phyloP scores from a whole-genome alignment of 2,329 filamentous ascomycete genomes.

The Claviceps spartinae region DNA sequence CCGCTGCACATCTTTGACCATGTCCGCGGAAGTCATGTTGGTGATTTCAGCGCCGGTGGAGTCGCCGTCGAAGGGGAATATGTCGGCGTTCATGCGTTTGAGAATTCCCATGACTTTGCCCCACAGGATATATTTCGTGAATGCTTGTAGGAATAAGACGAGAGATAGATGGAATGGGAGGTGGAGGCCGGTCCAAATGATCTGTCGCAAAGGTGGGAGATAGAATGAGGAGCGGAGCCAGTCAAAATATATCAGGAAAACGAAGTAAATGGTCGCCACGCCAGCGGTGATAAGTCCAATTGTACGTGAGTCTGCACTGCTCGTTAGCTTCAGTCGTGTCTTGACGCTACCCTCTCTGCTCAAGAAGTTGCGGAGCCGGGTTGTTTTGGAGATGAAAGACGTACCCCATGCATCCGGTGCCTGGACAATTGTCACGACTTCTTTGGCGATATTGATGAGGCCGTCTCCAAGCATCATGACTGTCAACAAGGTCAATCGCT shows the following conservation, averaged over 20 bases:
- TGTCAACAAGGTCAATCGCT: constrained; percentile 49
- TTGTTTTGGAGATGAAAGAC: not conserved
- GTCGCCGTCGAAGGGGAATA: constrained; percentile 4
- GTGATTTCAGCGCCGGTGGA: not conserved
- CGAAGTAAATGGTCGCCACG: constrained; percentile 28
- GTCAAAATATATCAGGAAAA: constrained; percentile 39
- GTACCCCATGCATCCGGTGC: not conserved
- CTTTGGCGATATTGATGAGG: not conserved
- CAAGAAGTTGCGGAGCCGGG: not conserved
- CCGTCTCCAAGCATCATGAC: constrained; percentile 55
- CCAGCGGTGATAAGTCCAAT: constrained; percentile 28
- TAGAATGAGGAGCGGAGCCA: constrained; percentile 49
- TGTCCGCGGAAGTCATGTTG: not conserved
- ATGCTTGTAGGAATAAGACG: constrained; percentile 49
- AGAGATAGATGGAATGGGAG: constrained; percentile 51
- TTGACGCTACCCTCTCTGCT: not conserved
- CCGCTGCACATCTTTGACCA: not conserved
- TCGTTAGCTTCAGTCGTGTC: not conserved
- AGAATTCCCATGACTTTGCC: constrained; percentile 24
- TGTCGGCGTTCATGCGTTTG: constrained; percentile 8
- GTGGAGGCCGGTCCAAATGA: constrained; percentile 43
- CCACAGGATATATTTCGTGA: constrained; percentile 41
- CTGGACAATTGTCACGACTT: not conserved
- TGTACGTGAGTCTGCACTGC: constrained; percentile 9
- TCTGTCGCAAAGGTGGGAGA: constrained; percentile 42